Conservation (phyloP, 225 moss, liverwort and hornwort species). For the Ulota crispa region DNA sequence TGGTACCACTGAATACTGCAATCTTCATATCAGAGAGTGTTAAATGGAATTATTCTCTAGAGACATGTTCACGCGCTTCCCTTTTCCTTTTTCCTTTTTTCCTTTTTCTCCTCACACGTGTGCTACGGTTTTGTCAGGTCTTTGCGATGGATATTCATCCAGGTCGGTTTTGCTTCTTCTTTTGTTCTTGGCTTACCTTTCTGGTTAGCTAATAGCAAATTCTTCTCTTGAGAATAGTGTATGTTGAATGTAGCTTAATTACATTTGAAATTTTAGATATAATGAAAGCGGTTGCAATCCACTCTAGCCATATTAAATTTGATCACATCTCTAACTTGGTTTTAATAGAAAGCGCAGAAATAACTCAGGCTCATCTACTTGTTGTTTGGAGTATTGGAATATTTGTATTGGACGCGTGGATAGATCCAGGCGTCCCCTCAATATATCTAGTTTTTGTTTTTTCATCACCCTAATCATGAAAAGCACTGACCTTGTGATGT, state of each 20-base stretch:
- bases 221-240: slow-evolving; percentile 7
- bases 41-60: neutral
- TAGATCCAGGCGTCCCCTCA: neutral
- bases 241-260: neutral
- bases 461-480: neutral
- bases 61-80: neutral
- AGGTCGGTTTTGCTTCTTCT: slow-evolving; percentile 43
- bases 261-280: neutral
- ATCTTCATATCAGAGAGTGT: neutral
- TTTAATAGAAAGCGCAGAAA: neutral
- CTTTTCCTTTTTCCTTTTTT: neutral
- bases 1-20: slow-evolving; percentile 4
- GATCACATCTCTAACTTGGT: slow-evolving; percentile 5
- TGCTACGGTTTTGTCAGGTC: slow-evolving; percentile 48
- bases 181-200: slow-evolving; percentile 5
- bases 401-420: slow-evolving; percentile 3
- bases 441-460: neutral
- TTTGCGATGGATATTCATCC: slow-evolving; percentile 91
- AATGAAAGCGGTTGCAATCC: neutral
- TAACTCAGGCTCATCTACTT: neutral
- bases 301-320: neutral
- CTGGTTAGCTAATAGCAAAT: slow-evolving; percentile 9
- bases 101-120: slow-evolving; percentile 13
- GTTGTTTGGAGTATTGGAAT: neutral
- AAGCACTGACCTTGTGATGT: slow-evolving; percentile 20